A percentile compares a stretch with the other conserved stretches of the same genome.
Conservation (phyloP, 1,139 yeast genomes). For the Diutina scorzettiae region DNA sequence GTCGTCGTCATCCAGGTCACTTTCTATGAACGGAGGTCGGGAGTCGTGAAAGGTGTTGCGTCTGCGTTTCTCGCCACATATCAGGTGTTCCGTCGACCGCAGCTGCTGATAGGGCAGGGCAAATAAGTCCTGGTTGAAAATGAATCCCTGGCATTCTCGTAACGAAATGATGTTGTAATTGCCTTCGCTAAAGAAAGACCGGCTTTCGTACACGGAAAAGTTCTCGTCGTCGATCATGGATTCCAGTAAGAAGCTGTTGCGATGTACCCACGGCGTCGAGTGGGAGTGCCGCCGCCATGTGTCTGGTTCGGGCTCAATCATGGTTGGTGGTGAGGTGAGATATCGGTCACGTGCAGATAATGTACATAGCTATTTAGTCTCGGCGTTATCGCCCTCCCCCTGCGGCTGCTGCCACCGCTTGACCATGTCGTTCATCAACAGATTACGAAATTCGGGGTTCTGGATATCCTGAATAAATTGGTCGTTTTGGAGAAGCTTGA, state of each 20-base stretch:
- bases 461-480: constrained; percentile 43
- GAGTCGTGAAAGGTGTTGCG: constrained; percentile 8
- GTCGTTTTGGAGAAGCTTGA: constrained; percentile 44
- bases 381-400: neutral
- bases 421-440: constrained; percentile 67
- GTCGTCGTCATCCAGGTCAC: constrained; percentile 11
- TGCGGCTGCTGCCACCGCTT: constrained; percentile 36
- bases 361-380: no score
- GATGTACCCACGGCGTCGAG: constrained; percentile 38
- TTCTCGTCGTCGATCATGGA: constrained; percentile 54
- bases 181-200: constrained; percentile 17
- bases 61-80: constrained; percentile 9
- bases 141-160: constrained; percentile 59
- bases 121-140: constrained; percentile 64
- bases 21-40: neutral
- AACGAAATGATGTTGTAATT: constrained; percentile 34
- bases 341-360: neutral
- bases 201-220: constrained; percentile 43
- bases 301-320: neutral
- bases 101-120: constrained; percentile 57
- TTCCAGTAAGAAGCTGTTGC: constrained; percentile 48
- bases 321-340: neutral
- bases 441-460: constrained; percentile 47
- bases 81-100: constrained; percentile 26
- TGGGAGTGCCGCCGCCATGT: constrained; percentile 1